Evolutionary conservation across 2,329 filamentous ascomycete species (phyloP), one percentile per base, ranked within the genome.

Genomic region (Fusarium continuum): DNA sequence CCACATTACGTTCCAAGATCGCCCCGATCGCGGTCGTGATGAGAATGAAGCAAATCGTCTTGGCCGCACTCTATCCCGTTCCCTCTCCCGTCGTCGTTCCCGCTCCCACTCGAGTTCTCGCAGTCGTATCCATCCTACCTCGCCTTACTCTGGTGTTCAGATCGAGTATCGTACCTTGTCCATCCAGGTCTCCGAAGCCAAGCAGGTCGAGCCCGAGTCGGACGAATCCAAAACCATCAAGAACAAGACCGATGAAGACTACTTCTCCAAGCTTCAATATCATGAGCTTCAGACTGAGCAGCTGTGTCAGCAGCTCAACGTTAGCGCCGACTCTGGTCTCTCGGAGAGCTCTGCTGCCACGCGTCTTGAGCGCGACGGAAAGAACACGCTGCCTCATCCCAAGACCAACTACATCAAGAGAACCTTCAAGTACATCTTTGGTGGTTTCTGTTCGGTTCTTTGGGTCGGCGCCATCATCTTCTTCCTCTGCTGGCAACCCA

Each of bases 401-500:
- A 78, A 79, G 64, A 75, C 77, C 6, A 80, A 80, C 68, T 79
- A 81, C 63, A 57, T 71, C 53, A 77, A 76, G 60, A 78, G 79
- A 57, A 70, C 79, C 2, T 64, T 80, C 8, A 58, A 67, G 6
- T 82, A 81, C 56, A 58, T 82, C 53, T 82, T 82, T 65, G 79
- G 79, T 29, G 80, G 80, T 38, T 82, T 82, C 68, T 81, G 79
- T 43, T 80, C 79, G 1, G 73, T 82, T 19, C 74, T 82, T 11
- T 82, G 79, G 79, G 65, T 81, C 29, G 80, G 78, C 16, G 78
- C 79, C 43, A 73, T 82, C 60, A 73, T 82, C 67, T 81, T 82
- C 73, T 82, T 82, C 63, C 66, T 82, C 58, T 81, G 79, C 68
- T 82, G 80, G 80, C 62, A 70, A 16, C 80, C 80, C n/a, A 71